Base-by-base conservation (phyloP, 805 yeast genomes). In the Saturnispora quitensis region DNA sequence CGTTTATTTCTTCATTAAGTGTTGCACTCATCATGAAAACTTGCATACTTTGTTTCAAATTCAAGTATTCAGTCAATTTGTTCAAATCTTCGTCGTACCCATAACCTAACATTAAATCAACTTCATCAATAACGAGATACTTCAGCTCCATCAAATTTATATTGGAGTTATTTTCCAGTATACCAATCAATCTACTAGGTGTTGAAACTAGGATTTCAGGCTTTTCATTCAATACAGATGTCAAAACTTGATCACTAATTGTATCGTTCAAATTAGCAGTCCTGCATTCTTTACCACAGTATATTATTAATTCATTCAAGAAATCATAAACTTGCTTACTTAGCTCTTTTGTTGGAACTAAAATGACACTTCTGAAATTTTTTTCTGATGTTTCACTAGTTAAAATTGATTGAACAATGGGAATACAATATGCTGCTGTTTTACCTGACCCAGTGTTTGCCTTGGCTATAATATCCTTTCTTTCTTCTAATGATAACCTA, bases 401-500 rank as follows among this genome's bases (percentile, higher is more conserved):
- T 53, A 91, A 71, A 40, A 93, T 77, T 40, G 81, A 76, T 66
- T 93, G 95, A 40, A 93, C 67, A 17, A 93, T 83, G 6, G 99
- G 99, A 47, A 91, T 77, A 56, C 84, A 69, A 64, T 91, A 91
- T 1, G 97, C 95, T 10, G 88, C 86, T 0, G 98, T 91, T 68
- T 91, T 91, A 57, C 98, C 98, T 8, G 96, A 86, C 4, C 99
- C 99, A 0, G 99, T 91, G 25, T 88, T 81, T 6, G 98, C 97
- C 64, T 86, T 83, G 38, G 97, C 97, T 45, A 91, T 84, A 56
- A 91, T 85, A 65, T 91, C 97, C 70, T 89, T 84, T 63, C 84
- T 86, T 58, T 91, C 93, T 57, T 88, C 86, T 50, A 93, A 69
- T 1, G 99, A 97, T 47, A 93, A 71, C 43, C 95, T 96, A 54